These are phyloP conservation scores for Penicillium cataractarum DNA, from an alignment of 495 filamentous ascomycete species.

Conservation along the genomic window DNA sequence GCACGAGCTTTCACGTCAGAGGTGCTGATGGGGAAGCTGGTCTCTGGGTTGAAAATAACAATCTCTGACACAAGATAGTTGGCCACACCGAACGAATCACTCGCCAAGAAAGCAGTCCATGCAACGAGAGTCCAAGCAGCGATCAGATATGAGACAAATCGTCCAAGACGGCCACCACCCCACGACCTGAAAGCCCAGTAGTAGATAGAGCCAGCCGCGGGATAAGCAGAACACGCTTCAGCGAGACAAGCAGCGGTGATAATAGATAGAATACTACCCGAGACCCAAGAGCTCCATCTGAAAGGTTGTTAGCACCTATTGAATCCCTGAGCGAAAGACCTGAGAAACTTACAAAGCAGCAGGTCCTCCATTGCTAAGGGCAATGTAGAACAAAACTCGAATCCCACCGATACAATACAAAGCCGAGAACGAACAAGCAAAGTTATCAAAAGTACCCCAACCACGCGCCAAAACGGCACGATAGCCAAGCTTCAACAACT, in stretches of 20 bases:
- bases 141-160: conserved; percentile 40
- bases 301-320: conserved; percentile 8
- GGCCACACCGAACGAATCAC: conserved; percentile 41
- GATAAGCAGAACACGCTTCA: conserved; percentile 39
- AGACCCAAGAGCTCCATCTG: conserved; percentile 44
- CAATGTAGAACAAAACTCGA: conserved; percentile 40
- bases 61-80: conserved; percentile 41
- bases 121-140: conserved; percentile 42
- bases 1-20: conserved; percentile 37
- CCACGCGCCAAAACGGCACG: conserved; percentile 36
- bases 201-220: conserved; percentile 42
- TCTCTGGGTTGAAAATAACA: conserved; percentile 36
- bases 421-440: conserved; percentile 41
- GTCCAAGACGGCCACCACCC: conserved; percentile 34
- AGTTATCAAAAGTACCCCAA: conserved; percentile 39
- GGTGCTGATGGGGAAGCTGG: conserved; percentile 34
- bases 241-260: conserved; percentile 41
- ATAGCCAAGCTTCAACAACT: conserved; percentile 39
- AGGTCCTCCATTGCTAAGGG: conserved; percentile 37
- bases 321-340: neutral
- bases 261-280: conserved; percentile 39
- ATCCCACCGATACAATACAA: conserved; percentile 40
- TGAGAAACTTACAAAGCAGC: conserved; percentile 31
- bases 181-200: conserved; percentile 44
- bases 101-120: conserved; percentile 40